Evolutionary conservation across 495 filamentous ascomycete genomes (phyloP).

Genomic region (Podospora bellae-mahoneyi): DNA sequence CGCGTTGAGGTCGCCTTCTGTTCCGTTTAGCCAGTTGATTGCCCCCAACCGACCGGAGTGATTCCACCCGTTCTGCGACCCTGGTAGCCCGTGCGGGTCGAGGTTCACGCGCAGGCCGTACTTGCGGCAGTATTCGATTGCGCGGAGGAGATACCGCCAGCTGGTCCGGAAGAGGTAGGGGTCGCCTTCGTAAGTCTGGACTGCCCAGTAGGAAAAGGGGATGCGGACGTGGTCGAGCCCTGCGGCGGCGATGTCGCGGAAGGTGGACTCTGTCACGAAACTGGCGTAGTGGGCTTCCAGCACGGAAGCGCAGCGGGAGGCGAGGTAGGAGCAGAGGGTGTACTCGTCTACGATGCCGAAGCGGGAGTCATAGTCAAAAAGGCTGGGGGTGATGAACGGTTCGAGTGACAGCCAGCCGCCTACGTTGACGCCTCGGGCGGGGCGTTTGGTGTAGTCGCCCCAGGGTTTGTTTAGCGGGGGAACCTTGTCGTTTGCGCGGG

Average conservation of each 20-base stretch:
- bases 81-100: slow-evolving; percentile 81
- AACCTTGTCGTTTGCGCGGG: slow-evolving; percentile 70
- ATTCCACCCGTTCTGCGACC: slow-evolving; percentile 89
- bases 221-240: slow-evolving; percentile 97
- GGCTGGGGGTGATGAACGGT: slow-evolving; percentile 89
- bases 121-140: slow-evolving; percentile 89
- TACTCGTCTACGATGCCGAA: slow-evolving; percentile 82
- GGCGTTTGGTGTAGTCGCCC: slow-evolving; percentile 70
- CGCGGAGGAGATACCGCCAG: slow-evolving; percentile 92
- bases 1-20: slow-evolving; percentile 60
- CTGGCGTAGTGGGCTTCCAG: slow-evolving; percentile 88
- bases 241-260: slow-evolving; percentile 77
- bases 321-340: slow-evolving; percentile 69
- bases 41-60: slow-evolving; percentile 71
- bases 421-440: slow-evolving; percentile 86
- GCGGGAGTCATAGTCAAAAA: slow-evolving; percentile 68
- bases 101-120: slow-evolving; percentile 93
- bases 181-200: slow-evolving; percentile 79
- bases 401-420: slow-evolving; percentile 95
- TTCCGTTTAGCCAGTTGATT: slow-evolving; percentile 79
- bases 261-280: slow-evolving; percentile 80
- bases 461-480: slow-evolving; percentile 71
- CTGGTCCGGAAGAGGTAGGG: slow-evolving; percentile 82
- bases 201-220: slow-evolving; percentile 92
- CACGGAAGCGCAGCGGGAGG: slow-evolving; percentile 53